Base-by-base conservation (phyloP, 805 yeast species). In the Ogataea haglerorum region DNA sequence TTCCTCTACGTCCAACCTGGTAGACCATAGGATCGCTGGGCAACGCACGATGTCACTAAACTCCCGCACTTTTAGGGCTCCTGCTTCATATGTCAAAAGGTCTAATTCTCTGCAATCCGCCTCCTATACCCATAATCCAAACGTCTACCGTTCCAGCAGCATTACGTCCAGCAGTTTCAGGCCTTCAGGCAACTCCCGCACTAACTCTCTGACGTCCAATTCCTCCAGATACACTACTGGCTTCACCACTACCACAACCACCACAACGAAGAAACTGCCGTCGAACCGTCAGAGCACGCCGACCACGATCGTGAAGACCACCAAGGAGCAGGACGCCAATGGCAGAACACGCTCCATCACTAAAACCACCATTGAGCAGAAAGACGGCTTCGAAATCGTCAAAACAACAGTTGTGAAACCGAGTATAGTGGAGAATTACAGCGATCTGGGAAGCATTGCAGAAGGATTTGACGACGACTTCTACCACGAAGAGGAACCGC, bases 301-400 rank as follows among this genome's bases (percentile, higher is more conserved):
- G n/a, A 57, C 62, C 2, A 59, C 58, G 9, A 67, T 75, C 6
- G 68, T 73, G 9, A 71, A 69, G 43, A 75, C 80, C 1, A 73
- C 78, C 9, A 72, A 69, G 47, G 74, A 75, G 19, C 64, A 64
- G 41, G 81, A 75, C 42, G 58, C 65, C 5, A 63, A 60, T 28
- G 83, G 83, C 0, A 66, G 80, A 29, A 76, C 82, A 0, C 68
- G 63, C 41, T 75, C 81, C 3, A 73, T 78, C 30, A 76, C 81
- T 2, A 75, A 71, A 30, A 73, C 73, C 29, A 75, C 79, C 0
- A 65, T 77, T 19, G 69, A 74, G 46, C 65, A 68, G 34, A 54
- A 72, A 47, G 77, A 76, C 23, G 72, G 76, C 1, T 65, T 57
- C 34, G 78, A 75, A 40, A 65, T 73, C 33, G 68, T 70, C 10